Evolutionary conservation across 148 eudicot genomes (phyloP), one percentile per base, ranked within the genome.

Genomic region (Cornus florida): DNA sequence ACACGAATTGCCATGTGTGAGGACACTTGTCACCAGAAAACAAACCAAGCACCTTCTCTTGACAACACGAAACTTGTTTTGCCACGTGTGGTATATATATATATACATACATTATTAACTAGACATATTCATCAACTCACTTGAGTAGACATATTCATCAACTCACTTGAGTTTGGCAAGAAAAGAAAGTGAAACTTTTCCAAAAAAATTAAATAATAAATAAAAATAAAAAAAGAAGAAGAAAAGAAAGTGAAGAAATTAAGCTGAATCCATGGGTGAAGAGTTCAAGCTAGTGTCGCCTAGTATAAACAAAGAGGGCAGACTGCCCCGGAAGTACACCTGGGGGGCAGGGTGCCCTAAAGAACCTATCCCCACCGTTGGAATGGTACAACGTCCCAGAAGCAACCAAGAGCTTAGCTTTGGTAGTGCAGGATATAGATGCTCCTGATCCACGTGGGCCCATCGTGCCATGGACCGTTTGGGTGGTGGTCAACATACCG

Each of bases 351-450:
- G 62, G 62, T 13, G 62, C 17, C 62, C 20, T 13, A 57, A 57
- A 57, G 62, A 57, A 57, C 62, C 20, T 91, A 12, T 91, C 97
- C 0, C 97, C 94, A 0, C 94, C 89, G 3, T 38, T 91, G 8
- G 94, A 93, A 43, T 90, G 94, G 93, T 93, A 91, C 80, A 92
- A 95, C 75, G 35, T 91, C 0, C 97, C 95, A 0, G 81, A 82
- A 32, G 92, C 86, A 53, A 82, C 97, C 0, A 86, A 89, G 78
- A 82, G 86, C 72, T 28, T 93, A 82, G 97, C 94, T 14, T 65
- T 95, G 20, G 85, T 93, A 77, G 97, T 90, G 23, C 88, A 91
- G 65, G 97, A 92, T 65, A 82, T 92, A 1, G 98, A 95, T 12
- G 92, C 89, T 0, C 90, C 91, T 0, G 90, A 91, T 67, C 90